Conservation (phyloP, 1,284 basidiomycete species). For the Trichosporon sp. region DNA sequence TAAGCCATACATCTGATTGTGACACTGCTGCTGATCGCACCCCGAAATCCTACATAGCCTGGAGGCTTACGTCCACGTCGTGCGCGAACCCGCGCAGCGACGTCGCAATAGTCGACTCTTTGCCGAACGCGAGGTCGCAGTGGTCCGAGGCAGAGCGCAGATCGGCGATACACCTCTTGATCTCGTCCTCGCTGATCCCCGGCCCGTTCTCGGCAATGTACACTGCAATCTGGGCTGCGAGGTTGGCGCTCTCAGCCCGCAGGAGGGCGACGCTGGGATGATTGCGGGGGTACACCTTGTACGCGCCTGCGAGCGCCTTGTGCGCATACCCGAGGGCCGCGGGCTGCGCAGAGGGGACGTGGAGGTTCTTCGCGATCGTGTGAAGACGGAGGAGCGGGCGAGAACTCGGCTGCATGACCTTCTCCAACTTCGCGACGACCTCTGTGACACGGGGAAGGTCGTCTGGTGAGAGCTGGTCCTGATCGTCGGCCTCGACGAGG, state of each 20-base stretch:
- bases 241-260: slow-evolving; percentile 76
- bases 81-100: background rate
- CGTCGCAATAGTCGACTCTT: background rate
- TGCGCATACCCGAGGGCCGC: slow-evolving; percentile 63
- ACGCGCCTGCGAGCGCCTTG: slow-evolving; percentile 64
- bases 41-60: background rate
- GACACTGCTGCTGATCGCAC: no score
- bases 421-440: slow-evolving; percentile 64
- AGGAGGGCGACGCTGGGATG: slow-evolving; percentile 80
- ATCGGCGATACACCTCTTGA: background rate
- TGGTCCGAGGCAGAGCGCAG: background rate
- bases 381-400: slow-evolving; percentile 76
- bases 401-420: slow-evolving; percentile 67
- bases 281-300: slow-evolving; percentile 64
- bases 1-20: background rate
- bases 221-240: slow-evolving; percentile 45
- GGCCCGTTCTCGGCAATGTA: background rate
- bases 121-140: slow-evolving; percentile 13
- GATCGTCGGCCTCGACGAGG: slow-evolving; percentile 69
- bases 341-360: slow-evolving; percentile 40
- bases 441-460: slow-evolving; percentile 66
- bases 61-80: background rate
- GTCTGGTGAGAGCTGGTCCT: slow-evolving; percentile 63
- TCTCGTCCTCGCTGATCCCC: background rate
- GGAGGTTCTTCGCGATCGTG: slow-evolving; percentile 61